Conservation (phyloP, 257 asterid species). For the Nicotiana obtusifolia region DNA sequence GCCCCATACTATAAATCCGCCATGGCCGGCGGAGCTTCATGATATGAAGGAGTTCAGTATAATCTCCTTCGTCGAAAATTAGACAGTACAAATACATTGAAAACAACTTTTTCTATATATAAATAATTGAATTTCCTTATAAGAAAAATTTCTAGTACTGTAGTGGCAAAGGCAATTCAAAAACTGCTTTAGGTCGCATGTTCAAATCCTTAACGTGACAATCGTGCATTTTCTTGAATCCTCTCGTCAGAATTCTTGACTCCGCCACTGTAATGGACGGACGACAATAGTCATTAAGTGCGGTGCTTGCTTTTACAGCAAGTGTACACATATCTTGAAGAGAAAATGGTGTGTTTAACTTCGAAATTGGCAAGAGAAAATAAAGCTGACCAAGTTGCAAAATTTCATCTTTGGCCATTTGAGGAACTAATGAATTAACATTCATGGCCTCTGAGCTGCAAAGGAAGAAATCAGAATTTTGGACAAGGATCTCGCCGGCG, state of each 20-base stretch:
- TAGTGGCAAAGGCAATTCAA: neutral
- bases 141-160: neutral
- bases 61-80: neutral
- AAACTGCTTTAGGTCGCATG: neutral
- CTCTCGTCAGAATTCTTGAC: neutral
- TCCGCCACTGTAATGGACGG: neutral
- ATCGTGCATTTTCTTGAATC: neutral
- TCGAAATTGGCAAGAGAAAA: constrained; percentile 23
- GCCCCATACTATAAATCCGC: too few relatives aligned
- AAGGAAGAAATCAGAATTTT: constrained; percentile 16
- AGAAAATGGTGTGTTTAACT: constrained; percentile 18
- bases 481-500: constrained; percentile 10
- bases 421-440: constrained; percentile 16
- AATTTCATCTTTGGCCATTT: constrained; percentile 16
- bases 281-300: constrained; percentile 10
- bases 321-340: constrained; percentile 30
- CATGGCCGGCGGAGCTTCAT: neutral
- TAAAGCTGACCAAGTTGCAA: constrained; percentile 31
- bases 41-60: neutral
- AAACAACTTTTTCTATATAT: neutral
- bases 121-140: neutral
- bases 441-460: constrained; percentile 37
- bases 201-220: neutral
- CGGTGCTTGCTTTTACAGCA: constrained; percentile 31
- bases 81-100: too few relatives aligned